These are phyloP conservation scores for Borealophlyctis nickersoniae DNA, from an alignment of 192 early-diverging fungal species.

Conservation along the genomic window DNA sequence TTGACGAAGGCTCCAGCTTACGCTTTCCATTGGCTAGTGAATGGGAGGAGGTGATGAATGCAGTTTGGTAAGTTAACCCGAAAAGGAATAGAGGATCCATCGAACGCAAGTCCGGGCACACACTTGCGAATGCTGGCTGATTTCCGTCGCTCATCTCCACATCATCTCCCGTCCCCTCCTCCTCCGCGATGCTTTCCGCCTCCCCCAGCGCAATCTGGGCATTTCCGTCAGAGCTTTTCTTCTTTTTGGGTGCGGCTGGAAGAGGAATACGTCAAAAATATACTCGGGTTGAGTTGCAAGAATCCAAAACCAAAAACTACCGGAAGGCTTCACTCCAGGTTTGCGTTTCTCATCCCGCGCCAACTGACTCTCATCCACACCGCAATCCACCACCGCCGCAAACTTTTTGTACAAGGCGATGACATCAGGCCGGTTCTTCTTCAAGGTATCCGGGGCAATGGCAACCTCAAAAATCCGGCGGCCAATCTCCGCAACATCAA, in stretches of 20 bases:
- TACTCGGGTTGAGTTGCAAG: no score
- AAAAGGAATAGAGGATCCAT: no score
- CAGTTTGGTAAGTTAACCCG: no score
- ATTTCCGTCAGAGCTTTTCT: no score
- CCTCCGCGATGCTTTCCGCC: background rate
- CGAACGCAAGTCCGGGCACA: no score
- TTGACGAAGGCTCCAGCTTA: background rate
- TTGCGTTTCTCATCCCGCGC: conserved; percentile 10
- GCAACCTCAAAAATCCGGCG: conserved; percentile 7
- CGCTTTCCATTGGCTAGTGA: conserved; percentile 5
- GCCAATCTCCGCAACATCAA: conserved; percentile 4
- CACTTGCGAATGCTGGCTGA: no score
- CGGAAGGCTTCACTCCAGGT: background rate
- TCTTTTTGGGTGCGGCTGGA: no score
- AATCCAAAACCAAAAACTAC: no score
- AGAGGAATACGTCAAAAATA: no score
- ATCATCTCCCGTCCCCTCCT: no score
- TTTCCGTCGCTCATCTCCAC: no score
- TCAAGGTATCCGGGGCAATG: conserved; percentile 8
- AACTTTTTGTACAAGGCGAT: conserved; percentile 36
- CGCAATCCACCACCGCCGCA: conserved; percentile 24
- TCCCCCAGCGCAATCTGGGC: conserved; percentile 1
- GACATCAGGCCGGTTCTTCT: conserved; percentile 35
- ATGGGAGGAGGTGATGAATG: background rate
- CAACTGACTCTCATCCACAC: conserved; percentile 28